phyloP scores from a whole-genome alignment of 768 basidiomycete genomes.

The Mycena rosella region DNA sequence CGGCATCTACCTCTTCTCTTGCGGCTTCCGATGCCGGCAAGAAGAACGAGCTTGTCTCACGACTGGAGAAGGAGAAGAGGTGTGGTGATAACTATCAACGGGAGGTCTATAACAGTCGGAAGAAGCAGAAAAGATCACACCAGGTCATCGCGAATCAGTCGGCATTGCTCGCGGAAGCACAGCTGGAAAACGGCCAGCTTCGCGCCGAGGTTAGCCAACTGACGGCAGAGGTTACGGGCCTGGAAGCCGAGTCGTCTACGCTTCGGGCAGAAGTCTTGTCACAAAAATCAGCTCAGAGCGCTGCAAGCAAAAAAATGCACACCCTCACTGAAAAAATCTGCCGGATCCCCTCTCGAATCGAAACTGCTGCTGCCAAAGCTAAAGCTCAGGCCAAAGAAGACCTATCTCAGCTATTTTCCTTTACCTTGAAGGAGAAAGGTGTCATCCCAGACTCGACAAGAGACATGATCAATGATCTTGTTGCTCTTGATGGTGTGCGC shows the following conservation, averaged over 20 bases:
- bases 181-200: constrained; percentile 11
- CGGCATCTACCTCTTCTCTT: not conserved
- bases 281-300: constrained; percentile 8
- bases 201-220: not conserved
- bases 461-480: constrained; percentile 22
- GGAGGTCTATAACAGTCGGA: not conserved
- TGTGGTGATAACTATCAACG: constrained; percentile 10
- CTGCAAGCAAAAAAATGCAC: not conserved
- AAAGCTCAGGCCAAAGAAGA: not conserved
- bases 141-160: not conserved
- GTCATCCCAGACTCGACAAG: constrained; percentile 10
- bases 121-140: constrained; percentile 17
- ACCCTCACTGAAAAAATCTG: not conserved
- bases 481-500: constrained; percentile 20
- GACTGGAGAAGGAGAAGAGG: not conserved
- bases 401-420: not conserved
- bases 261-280: not conserved
- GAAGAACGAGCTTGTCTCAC: not conserved
- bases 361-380: not conserved
- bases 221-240: not conserved
- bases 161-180: constrained; percentile 1
- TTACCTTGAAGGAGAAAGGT: constrained; percentile 21
- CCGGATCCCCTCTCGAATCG: not conserved
- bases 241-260: not conserved
- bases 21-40: constrained; percentile 1